Evolutionary conservation across 495 filamentous ascomycete genomes (phyloP).

Genomic region (Hypoxylon intermedium): DNA sequence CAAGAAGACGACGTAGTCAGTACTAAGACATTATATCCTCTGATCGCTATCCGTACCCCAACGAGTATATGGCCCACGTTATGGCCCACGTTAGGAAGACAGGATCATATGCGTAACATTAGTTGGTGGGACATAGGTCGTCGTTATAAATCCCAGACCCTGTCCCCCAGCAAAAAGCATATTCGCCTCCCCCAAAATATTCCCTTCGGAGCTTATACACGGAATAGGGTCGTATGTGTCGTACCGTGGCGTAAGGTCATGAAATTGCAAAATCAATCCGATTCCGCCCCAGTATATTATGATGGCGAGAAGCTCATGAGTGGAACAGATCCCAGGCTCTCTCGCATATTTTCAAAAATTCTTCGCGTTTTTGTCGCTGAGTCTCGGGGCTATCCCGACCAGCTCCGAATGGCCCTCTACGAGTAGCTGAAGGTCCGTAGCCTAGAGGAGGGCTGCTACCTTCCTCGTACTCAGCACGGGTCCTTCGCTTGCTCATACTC

Average conservation of each 20-base stretch:
- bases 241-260: conserved; percentile 38
- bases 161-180: conserved; percentile 27
- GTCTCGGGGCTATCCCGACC: conserved; percentile 83
- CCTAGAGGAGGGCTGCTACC: conserved; percentile 80
- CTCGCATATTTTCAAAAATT: conserved; percentile 86
- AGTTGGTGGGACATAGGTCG: conserved; percentile 13
- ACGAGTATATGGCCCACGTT: not conserved
- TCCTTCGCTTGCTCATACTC: conserved; percentile 71
- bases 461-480: conserved; percentile 87
- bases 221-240: conserved; percentile 35
- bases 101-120: conserved; percentile 26
- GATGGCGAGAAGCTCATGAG: conserved; percentile 63
- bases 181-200: conserved; percentile 25
- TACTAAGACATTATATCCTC: conserved; percentile 36
- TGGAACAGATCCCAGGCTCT: conserved; percentile 97
- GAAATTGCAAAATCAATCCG: conserved; percentile 33
- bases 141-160: conserved; percentile 5
- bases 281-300: conserved; percentile 13
- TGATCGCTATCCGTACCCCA: conserved; percentile 12
- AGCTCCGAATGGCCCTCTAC: conserved; percentile 75
- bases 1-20: conserved; percentile 9
- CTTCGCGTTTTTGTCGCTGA: conserved; percentile 89
- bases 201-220: conserved; percentile 30
- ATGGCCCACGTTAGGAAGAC: conserved; percentile 16
- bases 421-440: conserved; percentile 62